Evolutionary conservation across 1,284 basidiomycete genomes (phyloP), one percentile per base, ranked within the genome.

Genomic region (Tilletiopsis washingtonensis): DNA sequence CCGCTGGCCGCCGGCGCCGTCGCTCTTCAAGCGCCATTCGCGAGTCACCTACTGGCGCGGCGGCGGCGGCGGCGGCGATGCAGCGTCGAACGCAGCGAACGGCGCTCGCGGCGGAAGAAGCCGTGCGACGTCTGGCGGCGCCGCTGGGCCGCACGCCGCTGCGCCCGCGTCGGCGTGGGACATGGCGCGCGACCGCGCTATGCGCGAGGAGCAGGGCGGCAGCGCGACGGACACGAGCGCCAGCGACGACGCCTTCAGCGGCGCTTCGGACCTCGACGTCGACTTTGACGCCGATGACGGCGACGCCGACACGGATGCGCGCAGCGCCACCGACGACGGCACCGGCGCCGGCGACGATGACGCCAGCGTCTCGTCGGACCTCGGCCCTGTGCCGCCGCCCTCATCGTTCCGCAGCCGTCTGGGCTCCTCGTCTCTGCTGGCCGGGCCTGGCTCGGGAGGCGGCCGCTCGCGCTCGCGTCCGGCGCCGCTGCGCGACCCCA

Each of bases 1-100:
- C 41, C 67, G 64, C 21, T 73, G 59, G 59, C 70, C 70, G 12
- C 63, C 62, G 40, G 50, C 57, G 20, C 69, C 69, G 11, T 54
- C 48, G 20, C 43, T 67, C 23, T 58, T 61, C 46, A 64, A 62
- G 24, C 55, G 65, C 11, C 61, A 61, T 40, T 63, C 63, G 20
- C 61, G 59, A 24, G 56, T 71, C 47, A 55, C 57, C 23, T 71
- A 72, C 56, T 70, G 17, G 4, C 24, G 17, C 21, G 32, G 3
- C 14, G 21, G 40, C 5, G 25, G 9, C 40, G 15, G 4, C 15
- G 5, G 15, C 14, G 21, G 25, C 4, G n/a, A 41, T n/a, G 40
- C 15, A 14, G 25, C 15, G 14, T 14, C 14, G 21, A 20, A 41
- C 7, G 27, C 27, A 20, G 21, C 21, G 17, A 38, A 20, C 21